Evolutionary conservation across 257 asterid species (phyloP).

Genomic region (Handroanthus guayacan): DNA sequence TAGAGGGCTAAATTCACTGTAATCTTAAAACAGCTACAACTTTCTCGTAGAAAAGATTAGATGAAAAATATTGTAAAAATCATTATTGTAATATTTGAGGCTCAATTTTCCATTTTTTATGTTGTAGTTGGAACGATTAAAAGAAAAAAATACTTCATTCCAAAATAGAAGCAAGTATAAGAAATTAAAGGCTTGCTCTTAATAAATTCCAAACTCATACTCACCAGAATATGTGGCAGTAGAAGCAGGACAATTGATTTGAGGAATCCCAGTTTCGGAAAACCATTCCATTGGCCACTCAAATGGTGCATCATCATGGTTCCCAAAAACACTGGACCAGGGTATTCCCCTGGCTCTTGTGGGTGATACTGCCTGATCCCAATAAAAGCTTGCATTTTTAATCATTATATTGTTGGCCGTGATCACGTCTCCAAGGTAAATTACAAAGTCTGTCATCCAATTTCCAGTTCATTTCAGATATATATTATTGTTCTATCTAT

Average conservation of each 20-base stretch:
- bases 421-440: conserved; percentile 87
- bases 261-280: conserved; percentile 73
- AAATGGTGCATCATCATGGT: conserved; percentile 89
- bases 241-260: conserved; percentile 48
- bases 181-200: too few species aligned
- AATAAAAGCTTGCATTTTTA: conserved; percentile 72
- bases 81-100: too few species aligned
- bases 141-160: too few species aligned
- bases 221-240: conserved; percentile 47
- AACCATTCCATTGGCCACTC: conserved; percentile 98
- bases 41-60: too few species aligned
- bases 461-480: conserved; percentile 20
- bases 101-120: too few species aligned
- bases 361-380: conserved; percentile 88
- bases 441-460: conserved; percentile 67
- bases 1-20: too few species aligned
- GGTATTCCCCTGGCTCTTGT: conserved; percentile 72
- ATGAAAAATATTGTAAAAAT: too few species aligned
- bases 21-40: too few species aligned
- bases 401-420: conserved; percentile 83
- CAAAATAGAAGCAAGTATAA: too few species aligned
- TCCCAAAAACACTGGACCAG: conserved; percentile 82
- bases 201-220: background rate
- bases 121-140: too few species aligned
- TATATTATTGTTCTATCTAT: background rate